Evolutionary conservation across 2,329 filamentous ascomycete genomes (phyloP).

Genomic region (Xylariaceae sp.): DNA sequence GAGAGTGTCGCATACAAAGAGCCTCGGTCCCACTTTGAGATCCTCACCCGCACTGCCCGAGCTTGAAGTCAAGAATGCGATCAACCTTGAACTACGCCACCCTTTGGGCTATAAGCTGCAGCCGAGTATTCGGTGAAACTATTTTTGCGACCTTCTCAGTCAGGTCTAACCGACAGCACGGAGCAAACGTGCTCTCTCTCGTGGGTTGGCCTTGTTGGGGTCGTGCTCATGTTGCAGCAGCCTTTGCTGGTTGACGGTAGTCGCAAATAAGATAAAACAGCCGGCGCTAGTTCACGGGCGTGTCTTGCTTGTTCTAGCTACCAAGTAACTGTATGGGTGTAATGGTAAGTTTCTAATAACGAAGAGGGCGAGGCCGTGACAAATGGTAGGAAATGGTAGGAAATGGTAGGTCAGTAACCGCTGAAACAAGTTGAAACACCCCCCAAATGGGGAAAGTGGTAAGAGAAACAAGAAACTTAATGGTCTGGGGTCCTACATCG

Average conservation of each 20-base stretch:
- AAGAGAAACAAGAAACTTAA: slow-evolving; percentile 10
- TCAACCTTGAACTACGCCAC: slow-evolving; percentile 3
- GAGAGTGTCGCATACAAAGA: slow-evolving; percentile 17
- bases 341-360: background rate
- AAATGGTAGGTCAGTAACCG: no score
- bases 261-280: no score
- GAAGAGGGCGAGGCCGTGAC: background rate
- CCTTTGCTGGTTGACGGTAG: no score
- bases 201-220: no score
- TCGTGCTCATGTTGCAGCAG: no score
- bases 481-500: slow-evolving; percentile 4
- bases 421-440: slow-evolving; percentile 24
- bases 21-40: slow-evolving; percentile 15
- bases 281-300: no score
- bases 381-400: no score
- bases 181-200: background rate
- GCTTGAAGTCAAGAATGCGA: slow-evolving; percentile 5
- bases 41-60: slow-evolving; percentile 8
- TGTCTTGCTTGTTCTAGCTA: no score
- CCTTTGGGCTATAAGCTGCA: background rate
- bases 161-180: background rate
- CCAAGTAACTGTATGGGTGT: background rate
- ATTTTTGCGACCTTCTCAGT: background rate
- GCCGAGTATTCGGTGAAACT: background rate
- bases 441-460: slow-evolving; percentile 19